phyloP scores from a whole-genome alignment of 2,329 filamentous ascomycete genomes.

The Corinectria fuckeliana region DNA sequence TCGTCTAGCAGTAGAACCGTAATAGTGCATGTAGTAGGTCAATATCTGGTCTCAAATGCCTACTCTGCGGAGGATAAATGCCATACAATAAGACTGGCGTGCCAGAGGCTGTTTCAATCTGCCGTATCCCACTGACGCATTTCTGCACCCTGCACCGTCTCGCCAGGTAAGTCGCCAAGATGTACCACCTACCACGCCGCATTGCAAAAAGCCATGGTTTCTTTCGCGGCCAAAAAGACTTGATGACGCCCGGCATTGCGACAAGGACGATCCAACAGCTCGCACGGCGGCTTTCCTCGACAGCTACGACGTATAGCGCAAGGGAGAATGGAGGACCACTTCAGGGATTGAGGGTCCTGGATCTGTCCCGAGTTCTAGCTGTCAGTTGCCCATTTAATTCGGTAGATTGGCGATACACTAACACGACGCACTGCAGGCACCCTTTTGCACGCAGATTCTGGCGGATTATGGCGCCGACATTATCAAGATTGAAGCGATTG shows the following conservation, averaged over 20 bases:
- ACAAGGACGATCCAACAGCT: background rate
- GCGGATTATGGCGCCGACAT: conserved; percentile 53
- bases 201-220: background rate
- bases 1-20: too few species aligned
- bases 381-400: background rate
- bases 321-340: background rate
- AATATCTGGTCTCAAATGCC: too few species aligned
- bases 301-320: background rate
- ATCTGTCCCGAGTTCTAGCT: conserved; percentile 23
- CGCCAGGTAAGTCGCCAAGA: background rate
- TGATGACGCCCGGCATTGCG: background rate
- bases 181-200: background rate
- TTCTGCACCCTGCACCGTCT: too few species aligned
- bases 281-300: background rate
- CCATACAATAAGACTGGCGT: background rate
- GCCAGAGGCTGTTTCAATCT: background rate
- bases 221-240: background rate
- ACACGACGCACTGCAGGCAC: conserved; percentile 27
- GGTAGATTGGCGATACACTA: background rate
- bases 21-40: too few species aligned
- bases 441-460: conserved; percentile 51
- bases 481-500: conserved; percentile 45
- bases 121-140: background rate
- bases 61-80: background rate
- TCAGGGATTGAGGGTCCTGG: conserved; percentile 14